Percentiles rank a stretch among this genome's conserved stretches.
These are phyloP conservation scores for Chiua virens DNA, from an alignment of 768 basidiomycete genomes.

Conservation along the genomic window DNA sequence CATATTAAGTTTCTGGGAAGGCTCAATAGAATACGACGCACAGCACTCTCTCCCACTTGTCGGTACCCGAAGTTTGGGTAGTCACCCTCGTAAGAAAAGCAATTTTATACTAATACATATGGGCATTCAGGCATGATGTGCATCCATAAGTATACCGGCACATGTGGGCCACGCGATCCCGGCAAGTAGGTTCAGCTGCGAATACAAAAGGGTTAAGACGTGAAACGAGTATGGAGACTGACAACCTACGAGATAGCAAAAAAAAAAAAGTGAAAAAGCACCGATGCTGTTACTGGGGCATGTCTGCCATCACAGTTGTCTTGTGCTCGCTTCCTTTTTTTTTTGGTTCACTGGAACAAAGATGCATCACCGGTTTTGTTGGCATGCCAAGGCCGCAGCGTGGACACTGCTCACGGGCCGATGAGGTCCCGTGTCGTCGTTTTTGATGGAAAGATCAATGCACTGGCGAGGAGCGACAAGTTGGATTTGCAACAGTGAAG, in stretches of 20 bases:
- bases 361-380: too few relatives aligned
- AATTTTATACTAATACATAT: too few relatives aligned
- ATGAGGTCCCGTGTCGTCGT: too few relatives aligned
- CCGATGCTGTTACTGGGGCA: conserved; percentile 12
- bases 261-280: background rate
- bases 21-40: conserved; percentile 7
- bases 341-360: conserved; percentile 18
- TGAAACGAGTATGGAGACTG: conserved; percentile 30
- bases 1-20: conserved; percentile 2
- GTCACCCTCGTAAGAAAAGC: too few relatives aligned
- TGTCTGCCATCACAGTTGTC: conserved; percentile 5
- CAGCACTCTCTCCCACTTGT: background rate
- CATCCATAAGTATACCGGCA: conserved; percentile 8
- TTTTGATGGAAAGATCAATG: conserved; percentile 12
- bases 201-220: conserved; percentile 16
- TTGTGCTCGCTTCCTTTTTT: conserved; percentile 16
- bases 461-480: background rate
- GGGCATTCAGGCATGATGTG: too few relatives aligned
- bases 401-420: background rate
- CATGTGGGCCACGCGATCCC: conserved; percentile 22
- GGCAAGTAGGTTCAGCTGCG: conserved; percentile 26
- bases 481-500: conserved; percentile 21
- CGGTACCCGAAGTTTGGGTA: too few relatives aligned
- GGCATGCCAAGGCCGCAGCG: conserved; percentile 16
- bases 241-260: conserved; percentile 15